Evolutionary conservation across 2,329 filamentous ascomycete species (phyloP), one percentile per base, ranked within the genome.

Genomic region (Fusarium piperis): DNA sequence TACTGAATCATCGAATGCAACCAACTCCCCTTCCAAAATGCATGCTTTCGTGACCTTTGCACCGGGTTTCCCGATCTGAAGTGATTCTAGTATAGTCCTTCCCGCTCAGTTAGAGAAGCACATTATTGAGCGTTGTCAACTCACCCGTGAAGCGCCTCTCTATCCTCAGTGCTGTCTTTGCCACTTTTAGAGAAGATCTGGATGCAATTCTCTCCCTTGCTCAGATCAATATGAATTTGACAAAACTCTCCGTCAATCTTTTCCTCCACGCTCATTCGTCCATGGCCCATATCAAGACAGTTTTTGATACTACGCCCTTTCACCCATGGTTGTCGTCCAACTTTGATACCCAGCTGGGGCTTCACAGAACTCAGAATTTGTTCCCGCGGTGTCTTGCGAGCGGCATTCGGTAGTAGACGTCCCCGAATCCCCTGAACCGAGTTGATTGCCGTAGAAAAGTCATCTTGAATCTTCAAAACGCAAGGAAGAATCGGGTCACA

Each of bases 221-320:
- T 83, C 8, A 93, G 82, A 76, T 97, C 90, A 39, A 97, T 84
- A 75, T 97, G 94, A 32, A 97, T 90, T 79, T 97, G 94, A 74
- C 93, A 97, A 73, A 96, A 97, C 79, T 97, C 94, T 13, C 93
- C 94, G 75, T 97, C 94, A 68, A 97, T 89, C 78, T 97, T 97
- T 58, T 91, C 86, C 79, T 97, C 94, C 26, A 94, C 87, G 64
- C 91, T 93, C 88, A 95, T 87, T 16, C 87, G 83, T 0, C 85
- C 84, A 6, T 83, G 85, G 2, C 87, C 84, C 84, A 95, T 88
- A 18, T 90, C 85, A 20, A 93, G 80, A 77, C 93, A 95, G 77
- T 96, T 88, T 65, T 94, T 91, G 73, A 95, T 92, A 70, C 90
- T 92, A 57, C 91, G 85, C 11, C 86, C 91, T 76, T 93, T 93